These are phyloP conservation scores for Saturnispora serradocipensis DNA, from an alignment of 805 yeast species.

Conservation along the genomic window DNA sequence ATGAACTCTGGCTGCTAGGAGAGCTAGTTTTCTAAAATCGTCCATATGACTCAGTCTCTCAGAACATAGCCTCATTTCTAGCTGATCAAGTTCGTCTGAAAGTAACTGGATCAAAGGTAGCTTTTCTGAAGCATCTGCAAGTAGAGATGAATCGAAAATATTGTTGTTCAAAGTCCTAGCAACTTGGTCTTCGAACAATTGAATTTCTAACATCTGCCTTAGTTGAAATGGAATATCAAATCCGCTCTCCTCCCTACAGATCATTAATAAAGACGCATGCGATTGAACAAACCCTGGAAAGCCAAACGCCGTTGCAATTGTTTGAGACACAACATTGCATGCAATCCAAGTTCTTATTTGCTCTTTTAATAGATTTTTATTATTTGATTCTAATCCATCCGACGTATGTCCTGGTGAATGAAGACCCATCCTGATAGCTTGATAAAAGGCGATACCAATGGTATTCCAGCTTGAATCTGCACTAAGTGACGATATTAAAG, in stretches of 20 bases:
- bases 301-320: constrained; percentile 87
- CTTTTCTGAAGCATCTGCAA: constrained; percentile 60
- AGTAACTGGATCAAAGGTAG: constrained; percentile 66
- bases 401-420: constrained; percentile 66
- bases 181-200: constrained; percentile 79
- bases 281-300: constrained; percentile 88
- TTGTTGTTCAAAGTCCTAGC: constrained; percentile 69
- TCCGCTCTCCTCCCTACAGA: constrained; percentile 40
- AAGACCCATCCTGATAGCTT: constrained; percentile 85
- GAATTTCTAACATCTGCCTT: constrained; percentile 70
- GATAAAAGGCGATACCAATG: constrained; percentile 85
- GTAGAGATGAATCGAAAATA: constrained; percentile 54
- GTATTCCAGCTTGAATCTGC: constrained; percentile 97
- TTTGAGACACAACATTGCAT: constrained; percentile 83
- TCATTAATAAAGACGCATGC: constrained; percentile 55
- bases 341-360: constrained; percentile 89
- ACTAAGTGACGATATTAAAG: constrained; percentile 84
- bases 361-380: constrained; percentile 50
- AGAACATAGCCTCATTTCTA: constrained; percentile 47
- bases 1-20: constrained; percentile 72
- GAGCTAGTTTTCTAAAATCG: constrained; percentile 58
- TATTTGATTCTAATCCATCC: constrained; percentile 37
- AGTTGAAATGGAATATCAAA: constrained; percentile 47
- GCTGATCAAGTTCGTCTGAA: constrained; percentile 61
- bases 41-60: constrained; percentile 41